A percentile compares a stretch with the other conserved stretches of the same genome.
These are phyloP conservation scores for Claviceps maximensis DNA, from an alignment of 2,329 filamentous ascomycete species.

Conservation along the genomic window DNA sequence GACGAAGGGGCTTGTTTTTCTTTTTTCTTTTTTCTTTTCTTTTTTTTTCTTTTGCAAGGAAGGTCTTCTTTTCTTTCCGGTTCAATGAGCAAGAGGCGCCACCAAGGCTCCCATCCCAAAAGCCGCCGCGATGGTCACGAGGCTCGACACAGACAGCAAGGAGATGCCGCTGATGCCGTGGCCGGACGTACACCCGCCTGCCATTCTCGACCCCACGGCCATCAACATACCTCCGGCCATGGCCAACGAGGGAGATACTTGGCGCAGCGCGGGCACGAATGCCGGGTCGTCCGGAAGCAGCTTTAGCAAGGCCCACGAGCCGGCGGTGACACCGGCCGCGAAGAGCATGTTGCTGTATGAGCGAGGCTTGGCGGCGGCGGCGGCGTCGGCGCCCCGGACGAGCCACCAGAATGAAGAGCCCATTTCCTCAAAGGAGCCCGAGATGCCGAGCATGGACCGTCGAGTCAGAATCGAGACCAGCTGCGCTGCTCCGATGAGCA, in stretches of 20 bases:
- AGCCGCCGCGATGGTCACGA: slow-evolving; percentile 44
- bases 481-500: slow-evolving; percentile 46
- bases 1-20: not conserved
- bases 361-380: slow-evolving; percentile 13
- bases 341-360: slow-evolving; percentile 36
- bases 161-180: slow-evolving; percentile 57
- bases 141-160: slow-evolving; percentile 47
- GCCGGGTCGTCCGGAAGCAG: slow-evolving; percentile 20
- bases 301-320: slow-evolving; percentile 28
- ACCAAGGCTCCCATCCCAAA: slow-evolving; percentile 36
- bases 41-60: not conserved
- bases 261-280: slow-evolving; percentile 11
- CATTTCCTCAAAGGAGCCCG: slow-evolving; percentile 46
- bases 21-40: not conserved
- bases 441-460: slow-evolving; percentile 44
- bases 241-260: slow-evolving; percentile 26
- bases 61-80: not conserved
- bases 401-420: slow-evolving; percentile 40
- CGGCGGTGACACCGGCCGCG: slow-evolving; percentile 34
- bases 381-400: slow-evolving; percentile 15
- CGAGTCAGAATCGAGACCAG: slow-evolving; percentile 40
- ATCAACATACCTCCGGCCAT: slow-evolving; percentile 42
- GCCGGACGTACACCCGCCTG: slow-evolving; percentile 54
- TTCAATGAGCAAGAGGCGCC: slow-evolving; percentile 16
- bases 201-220: slow-evolving; percentile 46